Evolutionary conservation across 352 stramenopile species (phyloP).

Genomic region (Blastocystis sp.): DNA sequence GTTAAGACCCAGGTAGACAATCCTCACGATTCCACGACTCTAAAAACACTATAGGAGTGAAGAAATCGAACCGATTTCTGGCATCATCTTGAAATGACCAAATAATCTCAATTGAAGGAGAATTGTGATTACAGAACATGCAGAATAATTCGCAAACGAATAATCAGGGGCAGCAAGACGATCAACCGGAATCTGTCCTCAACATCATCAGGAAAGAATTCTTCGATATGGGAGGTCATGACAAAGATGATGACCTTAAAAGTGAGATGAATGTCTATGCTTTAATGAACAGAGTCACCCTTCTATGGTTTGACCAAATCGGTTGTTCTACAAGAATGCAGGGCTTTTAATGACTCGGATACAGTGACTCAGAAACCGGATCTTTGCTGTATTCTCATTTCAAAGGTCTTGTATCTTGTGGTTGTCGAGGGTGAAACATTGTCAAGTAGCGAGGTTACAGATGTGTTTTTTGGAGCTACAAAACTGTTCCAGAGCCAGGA

Average conservation of each 20-base stretch:
- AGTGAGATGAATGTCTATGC: neutral
- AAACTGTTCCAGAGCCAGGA: conserved; percentile 99
- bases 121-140: neutral
- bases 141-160: neutral
- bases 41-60: too few relatives aligned
- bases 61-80: too few relatives aligned
- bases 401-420: conserved; percentile 93
- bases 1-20: neutral
- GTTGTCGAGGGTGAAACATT: conserved; percentile 89
- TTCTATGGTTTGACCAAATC: conserved; percentile 88
- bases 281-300: conserved; percentile 71
- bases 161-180: neutral
- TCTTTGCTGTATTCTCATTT: conserved; percentile 97
- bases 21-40: too few relatives aligned
- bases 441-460: conserved; percentile 84
- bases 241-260: conserved; percentile 58
- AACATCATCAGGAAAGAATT: conserved; percentile 62
- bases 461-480: conserved; percentile 97
- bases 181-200: conserved; percentile 58
- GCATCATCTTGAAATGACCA: too few relatives aligned
- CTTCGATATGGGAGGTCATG: conserved; percentile 57
- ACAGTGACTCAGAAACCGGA: conserved; percentile 89
- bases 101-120: neutral
- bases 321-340: conserved; percentile 89
- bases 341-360: conserved; percentile 94